A percentile compares a stretch with the other conserved stretches of the same genome.
Conservation (phyloP, 768 basidiomycete species). For the Cystofilobasidium bisporidii region DNA sequence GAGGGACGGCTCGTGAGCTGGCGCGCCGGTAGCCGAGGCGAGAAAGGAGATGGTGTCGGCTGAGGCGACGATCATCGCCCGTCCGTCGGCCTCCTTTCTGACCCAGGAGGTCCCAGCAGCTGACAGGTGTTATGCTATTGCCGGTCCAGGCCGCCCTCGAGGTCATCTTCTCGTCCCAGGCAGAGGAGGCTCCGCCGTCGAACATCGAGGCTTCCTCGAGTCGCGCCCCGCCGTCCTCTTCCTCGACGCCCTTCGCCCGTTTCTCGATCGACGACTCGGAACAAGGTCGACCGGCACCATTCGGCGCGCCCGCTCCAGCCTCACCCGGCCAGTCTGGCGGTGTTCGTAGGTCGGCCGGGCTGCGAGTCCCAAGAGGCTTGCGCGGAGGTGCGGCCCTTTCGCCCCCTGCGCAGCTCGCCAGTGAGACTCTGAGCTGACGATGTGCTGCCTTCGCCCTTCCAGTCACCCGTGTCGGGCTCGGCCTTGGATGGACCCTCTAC, state of each 20-base stretch:
- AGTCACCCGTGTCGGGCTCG: slow-evolving; percentile 25
- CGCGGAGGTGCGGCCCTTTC: slow-evolving; percentile 3
- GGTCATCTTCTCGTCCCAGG: slow-evolving; percentile 32
- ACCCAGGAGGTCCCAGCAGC: too few species aligned
- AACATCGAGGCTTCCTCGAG: background rate
- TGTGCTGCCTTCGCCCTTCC: background rate
- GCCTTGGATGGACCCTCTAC: slow-evolving; percentile 26
- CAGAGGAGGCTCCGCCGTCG: slow-evolving; percentile 10
- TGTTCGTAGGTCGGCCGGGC: slow-evolving; percentile 18
- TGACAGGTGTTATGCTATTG: background rate
- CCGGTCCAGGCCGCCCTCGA: slow-evolving; percentile 26
- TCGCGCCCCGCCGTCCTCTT: background rate
- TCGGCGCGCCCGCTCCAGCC: background rate
- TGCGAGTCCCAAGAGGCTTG: too few species aligned
- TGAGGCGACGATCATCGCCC: too few species aligned
- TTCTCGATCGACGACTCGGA: slow-evolving; percentile 23
- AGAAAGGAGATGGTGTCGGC: too few species aligned
- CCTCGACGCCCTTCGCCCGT: slow-evolving; percentile 6
- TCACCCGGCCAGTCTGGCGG: background rate
- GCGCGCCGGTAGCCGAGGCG: too few species aligned
- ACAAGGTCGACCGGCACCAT: background rate
- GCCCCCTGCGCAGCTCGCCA: background rate
- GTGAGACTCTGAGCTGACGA: background rate
- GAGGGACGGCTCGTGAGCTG: too few species aligned
- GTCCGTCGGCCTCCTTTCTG: too few species aligned